Conservation (phyloP, 768 basidiomycete genomes). For the Termitomyces sp. region DNA sequence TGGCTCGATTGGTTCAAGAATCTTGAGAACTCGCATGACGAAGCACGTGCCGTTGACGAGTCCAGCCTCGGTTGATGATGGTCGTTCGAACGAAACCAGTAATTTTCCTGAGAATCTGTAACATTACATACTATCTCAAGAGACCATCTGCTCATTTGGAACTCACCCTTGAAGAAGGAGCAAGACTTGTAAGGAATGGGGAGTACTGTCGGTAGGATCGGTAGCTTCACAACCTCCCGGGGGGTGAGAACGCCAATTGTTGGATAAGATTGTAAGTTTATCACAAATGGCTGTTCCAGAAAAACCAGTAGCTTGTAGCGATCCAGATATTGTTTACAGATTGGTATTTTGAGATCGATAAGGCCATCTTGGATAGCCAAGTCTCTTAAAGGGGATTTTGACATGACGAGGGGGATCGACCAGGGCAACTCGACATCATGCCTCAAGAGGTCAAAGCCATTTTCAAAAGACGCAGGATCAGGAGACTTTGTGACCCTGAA, state of each 20-base stretch:
- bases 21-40: not conserved
- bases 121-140: no score
- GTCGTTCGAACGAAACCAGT: not conserved
- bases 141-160: no score
- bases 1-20: not conserved
- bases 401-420: not conserved
- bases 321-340: no score
- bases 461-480: constrained; percentile 7
- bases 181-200: no score
- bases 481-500: constrained; percentile 12
- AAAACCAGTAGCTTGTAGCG: not conserved
- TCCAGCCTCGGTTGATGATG: no score
- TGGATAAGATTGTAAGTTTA: no score
- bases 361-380: not conserved
- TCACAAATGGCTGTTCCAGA: not conserved
- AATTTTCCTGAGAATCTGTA: not conserved
- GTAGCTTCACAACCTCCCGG: no score
- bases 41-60: not conserved
- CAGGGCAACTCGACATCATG: constrained; percentile 8
- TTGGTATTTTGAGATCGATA: no score
- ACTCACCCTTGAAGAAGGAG: not conserved
- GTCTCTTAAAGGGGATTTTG: not conserved
- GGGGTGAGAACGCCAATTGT: no score
- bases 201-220: no score
- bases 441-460: constrained; percentile 10